phyloP scores from a whole-genome alignment of 768 basidiomycete species.

The Termitomyces sp. region DNA sequence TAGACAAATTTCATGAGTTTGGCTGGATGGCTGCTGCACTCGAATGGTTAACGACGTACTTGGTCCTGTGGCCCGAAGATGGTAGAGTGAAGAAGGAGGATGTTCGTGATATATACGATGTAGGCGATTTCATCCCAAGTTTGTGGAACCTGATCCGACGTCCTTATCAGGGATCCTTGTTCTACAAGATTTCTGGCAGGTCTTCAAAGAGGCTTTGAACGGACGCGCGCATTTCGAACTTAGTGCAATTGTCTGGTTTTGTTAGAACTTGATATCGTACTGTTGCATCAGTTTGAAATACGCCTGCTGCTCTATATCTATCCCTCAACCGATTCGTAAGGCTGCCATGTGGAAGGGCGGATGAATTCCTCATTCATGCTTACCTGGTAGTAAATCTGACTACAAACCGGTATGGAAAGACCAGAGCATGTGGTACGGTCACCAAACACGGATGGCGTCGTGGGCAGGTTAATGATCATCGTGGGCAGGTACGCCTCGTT shows the following conservation, averaged over 20 bases:
- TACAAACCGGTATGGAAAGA: neutral
- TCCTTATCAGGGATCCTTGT: constrained; percentile 24
- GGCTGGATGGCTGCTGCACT: constrained; percentile 34
- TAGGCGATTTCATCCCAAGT: constrained; percentile 12
- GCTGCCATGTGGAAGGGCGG: neutral
- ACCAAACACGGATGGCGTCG: neutral
- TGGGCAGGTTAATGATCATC: neutral
- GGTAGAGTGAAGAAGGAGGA: constrained; percentile 32
- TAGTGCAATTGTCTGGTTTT: neutral
- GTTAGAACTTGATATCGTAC: neutral
- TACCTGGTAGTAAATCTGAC: neutral
- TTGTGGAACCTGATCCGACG: neutral
- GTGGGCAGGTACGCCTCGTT: neutral
- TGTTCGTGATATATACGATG: constrained; percentile 33
- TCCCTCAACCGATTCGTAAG: neutral
- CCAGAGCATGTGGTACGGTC: neutral
- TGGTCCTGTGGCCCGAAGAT: constrained; percentile 31
- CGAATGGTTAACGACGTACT: constrained; percentile 36
- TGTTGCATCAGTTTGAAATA: neutral
- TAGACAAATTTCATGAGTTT: constrained; percentile 22
- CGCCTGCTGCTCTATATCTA: neutral
- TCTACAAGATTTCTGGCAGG: constrained; percentile 27
- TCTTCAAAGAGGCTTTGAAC: neutral
- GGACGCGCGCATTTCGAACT: neutral
- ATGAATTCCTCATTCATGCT: neutral